phyloP scores from a whole-genome alignment of 2,329 filamentous ascomycete species.

The Fusarium pininemorale region DNA sequence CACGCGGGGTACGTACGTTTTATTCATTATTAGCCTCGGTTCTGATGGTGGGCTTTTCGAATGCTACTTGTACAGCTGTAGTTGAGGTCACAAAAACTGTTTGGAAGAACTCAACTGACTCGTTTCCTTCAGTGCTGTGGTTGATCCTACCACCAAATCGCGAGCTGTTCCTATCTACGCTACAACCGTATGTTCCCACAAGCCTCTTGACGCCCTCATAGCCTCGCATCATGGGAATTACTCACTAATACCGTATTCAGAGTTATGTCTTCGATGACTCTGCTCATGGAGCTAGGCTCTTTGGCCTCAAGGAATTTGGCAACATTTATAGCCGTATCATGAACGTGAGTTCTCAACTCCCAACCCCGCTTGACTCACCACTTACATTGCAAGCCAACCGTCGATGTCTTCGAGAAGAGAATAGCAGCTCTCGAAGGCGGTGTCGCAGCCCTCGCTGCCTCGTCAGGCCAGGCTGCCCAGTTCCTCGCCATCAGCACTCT shows the following conservation, averaged over 20 bases:
- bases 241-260: constrained; percentile 51
- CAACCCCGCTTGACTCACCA: not conserved
- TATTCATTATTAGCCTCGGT: not conserved
- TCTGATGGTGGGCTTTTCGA: constrained; percentile 23
- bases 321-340: constrained; percentile 98
- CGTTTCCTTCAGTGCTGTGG: constrained; percentile 69
- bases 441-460: constrained; percentile 82
- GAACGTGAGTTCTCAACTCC: constrained; percentile 69
- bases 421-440: constrained; percentile 96
- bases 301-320: constrained; percentile 95
- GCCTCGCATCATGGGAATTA: not conserved
- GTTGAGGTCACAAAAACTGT: not conserved
- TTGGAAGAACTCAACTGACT: constrained; percentile 10
- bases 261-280: constrained; percentile 96
- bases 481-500: constrained; percentile 89
- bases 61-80: not conserved
- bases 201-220: not conserved
- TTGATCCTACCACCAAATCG: constrained; percentile 83
- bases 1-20: constrained; percentile 77
- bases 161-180: constrained; percentile 97
- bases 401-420: constrained; percentile 95
- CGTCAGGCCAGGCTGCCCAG: constrained; percentile 90
- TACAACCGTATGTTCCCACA: constrained; percentile 66
- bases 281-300: constrained; percentile 92
- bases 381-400: constrained; percentile 72